Percentiles rank a stretch among this genome's conserved stretches.
These are phyloP conservation scores for Globisporangium barbulae DNA, from an alignment of 352 stramenopile genomes.

Conservation along the genomic window DNA sequence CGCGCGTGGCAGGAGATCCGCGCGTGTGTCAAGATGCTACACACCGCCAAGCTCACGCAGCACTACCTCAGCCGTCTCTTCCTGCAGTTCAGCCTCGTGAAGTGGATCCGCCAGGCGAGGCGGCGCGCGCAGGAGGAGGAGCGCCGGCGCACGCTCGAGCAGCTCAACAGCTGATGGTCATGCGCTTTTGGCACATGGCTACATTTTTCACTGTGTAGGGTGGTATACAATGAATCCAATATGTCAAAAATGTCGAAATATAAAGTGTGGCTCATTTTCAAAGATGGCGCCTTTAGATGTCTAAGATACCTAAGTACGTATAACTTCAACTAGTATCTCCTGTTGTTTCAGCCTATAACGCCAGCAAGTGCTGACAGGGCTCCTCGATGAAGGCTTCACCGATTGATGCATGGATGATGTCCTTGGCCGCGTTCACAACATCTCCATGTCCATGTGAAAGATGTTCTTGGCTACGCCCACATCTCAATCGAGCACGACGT, in stretches of 20 bases:
- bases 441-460: too few relatives aligned
- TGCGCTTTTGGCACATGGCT: not conserved
- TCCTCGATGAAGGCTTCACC: too few relatives aligned
- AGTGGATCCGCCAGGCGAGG: conserved; percentile 49
- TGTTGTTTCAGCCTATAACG: too few relatives aligned
- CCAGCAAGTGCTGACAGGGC: too few relatives aligned
- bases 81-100: conserved; percentile 54
- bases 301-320: too few relatives aligned
- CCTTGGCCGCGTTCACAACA: too few relatives aligned
- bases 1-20: conserved; percentile 60
- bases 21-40: conserved; percentile 57
- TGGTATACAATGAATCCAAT: not conserved
- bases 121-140: conserved; percentile 37
- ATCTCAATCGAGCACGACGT: too few relatives aligned
- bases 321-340: too few relatives aligned
- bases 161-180: conserved; percentile 13
- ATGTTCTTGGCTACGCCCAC: too few relatives aligned
- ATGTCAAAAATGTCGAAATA: conserved; percentile 1
- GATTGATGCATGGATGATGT: too few relatives aligned
- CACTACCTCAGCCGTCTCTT: conserved; percentile 64
- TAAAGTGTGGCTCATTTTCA: too few relatives aligned
- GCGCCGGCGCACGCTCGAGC: conserved; percentile 17
- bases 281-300: too few relatives aligned
- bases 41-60: conserved; percentile 66
- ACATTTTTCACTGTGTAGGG: conserved; percentile 11